These are phyloP conservation scores for Penicillium cinerascens DNA, from an alignment of 495 filamentous ascomycete genomes.

Conservation along the genomic window DNA sequence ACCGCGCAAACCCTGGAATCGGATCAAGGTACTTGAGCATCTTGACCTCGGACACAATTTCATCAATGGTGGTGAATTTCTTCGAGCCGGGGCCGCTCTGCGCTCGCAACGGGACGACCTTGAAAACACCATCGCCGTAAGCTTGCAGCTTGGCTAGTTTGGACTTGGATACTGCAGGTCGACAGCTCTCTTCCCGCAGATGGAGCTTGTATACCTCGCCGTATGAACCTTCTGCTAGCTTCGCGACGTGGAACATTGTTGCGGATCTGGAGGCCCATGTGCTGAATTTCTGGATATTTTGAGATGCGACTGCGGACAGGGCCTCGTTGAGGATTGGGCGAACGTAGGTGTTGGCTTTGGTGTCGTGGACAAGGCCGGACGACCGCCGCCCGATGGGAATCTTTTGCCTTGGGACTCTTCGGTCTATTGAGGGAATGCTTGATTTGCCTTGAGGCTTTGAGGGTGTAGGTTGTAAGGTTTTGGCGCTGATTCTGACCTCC, in stretches of 20 bases:
- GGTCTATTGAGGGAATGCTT: background rate
- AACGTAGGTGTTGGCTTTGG: conserved; percentile 38
- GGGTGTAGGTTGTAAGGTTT: background rate
- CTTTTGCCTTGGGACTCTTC: conserved; percentile 15
- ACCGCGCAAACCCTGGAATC: conserved; percentile 89
- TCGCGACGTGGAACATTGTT: conserved; percentile 41
- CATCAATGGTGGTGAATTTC: conserved; percentile 46
- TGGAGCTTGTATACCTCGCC: conserved; percentile 50
- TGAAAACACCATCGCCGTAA: conserved; percentile 48
- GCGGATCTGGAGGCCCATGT: conserved; percentile 42
- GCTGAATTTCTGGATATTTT: conserved; percentile 40
- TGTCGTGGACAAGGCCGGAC: conserved; percentile 37
- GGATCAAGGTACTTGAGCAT: conserved; percentile 73
- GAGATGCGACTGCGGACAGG: conserved; percentile 33
- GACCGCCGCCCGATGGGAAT: conserved; percentile 23
- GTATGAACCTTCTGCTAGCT: conserved; percentile 51
- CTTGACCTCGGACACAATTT: conserved; percentile 63
- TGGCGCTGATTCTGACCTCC: conserved; percentile 28
- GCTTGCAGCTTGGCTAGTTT: conserved; percentile 36
- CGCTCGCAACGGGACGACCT: conserved; percentile 48
- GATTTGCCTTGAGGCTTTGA: conserved; percentile 2
- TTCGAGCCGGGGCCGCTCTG: conserved; percentile 43
- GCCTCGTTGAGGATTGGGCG: conserved; percentile 38
- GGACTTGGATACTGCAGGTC: conserved; percentile 40
- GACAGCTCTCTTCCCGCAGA: conserved; percentile 34